A percentile compares a stretch with the other conserved stretches of the same genome.
Evolutionary conservation across 75 land plant genomes (phyloP).

Genomic region (Pinus taeda): DNA sequence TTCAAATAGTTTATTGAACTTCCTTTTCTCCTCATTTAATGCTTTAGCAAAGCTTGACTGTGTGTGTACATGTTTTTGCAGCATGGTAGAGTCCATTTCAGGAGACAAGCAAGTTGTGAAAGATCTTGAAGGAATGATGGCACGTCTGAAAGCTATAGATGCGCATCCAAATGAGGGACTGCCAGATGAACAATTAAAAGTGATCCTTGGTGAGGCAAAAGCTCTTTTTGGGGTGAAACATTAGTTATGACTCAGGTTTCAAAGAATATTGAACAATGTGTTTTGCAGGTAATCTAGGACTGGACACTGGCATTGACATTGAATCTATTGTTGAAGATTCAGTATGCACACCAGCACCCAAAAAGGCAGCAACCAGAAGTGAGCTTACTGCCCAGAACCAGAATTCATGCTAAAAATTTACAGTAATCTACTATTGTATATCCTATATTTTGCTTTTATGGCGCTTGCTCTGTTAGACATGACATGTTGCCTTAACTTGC

Average conservation of each 20-base stretch:
- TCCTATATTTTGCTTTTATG: constrained; percentile 23
- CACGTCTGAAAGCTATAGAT: constrained; percentile 52
- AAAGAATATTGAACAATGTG: background rate
- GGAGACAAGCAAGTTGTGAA: constrained; percentile 65
- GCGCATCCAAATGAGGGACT: constrained; percentile 44
- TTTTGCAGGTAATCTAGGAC: constrained; percentile 6
- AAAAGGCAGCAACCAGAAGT: constrained; percentile 4
- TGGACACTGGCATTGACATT: constrained; percentile 11
- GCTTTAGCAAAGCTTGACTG: background rate
- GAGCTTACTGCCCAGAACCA: background rate
- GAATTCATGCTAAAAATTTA: background rate
- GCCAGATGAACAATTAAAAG: constrained; percentile 42
- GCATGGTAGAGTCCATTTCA: constrained; percentile 31
- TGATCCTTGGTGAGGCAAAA: constrained; percentile 50
- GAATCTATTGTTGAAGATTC: constrained; percentile 14
- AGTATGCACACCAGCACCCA: constrained; percentile 8
- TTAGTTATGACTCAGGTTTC: background rate
- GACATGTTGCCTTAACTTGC: constrained; percentile 24
- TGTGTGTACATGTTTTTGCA: constrained; percentile 9
- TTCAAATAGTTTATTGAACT: constrained; percentile 11
- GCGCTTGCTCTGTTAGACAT: constrained; percentile 16
- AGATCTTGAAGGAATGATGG: constrained; percentile 64
- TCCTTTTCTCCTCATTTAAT: background rate
- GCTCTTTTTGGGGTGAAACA: background rate
- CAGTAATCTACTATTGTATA: background rate